A percentile compares a stretch with the other conserved stretches of the same genome.
phyloP scores from a whole-genome alignment of 2,329 filamentous ascomycete species.

The Sphaerulina musiva region DNA sequence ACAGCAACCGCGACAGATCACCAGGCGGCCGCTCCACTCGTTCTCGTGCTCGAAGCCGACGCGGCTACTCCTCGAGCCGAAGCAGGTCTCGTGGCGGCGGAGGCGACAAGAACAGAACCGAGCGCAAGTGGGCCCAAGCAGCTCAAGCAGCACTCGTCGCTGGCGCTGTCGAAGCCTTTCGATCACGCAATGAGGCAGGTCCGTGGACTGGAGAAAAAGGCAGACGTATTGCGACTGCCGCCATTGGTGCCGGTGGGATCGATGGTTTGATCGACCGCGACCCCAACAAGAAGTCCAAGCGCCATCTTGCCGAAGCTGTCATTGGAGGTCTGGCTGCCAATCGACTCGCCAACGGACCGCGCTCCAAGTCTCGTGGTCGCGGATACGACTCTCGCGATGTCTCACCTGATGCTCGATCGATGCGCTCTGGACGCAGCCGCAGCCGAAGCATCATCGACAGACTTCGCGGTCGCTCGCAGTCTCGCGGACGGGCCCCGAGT shows the following conservation, averaged over 20 bases:
- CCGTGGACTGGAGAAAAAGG: constrained; percentile 87
- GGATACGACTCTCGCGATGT: constrained; percentile 30
- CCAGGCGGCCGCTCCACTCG: constrained; percentile 35
- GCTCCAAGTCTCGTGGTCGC: constrained; percentile 56
- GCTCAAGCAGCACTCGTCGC: constrained; percentile 86
- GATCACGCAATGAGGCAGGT: constrained; percentile 79
- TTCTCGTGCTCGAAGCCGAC: constrained; percentile 49
- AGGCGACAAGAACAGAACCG: constrained; percentile 53
- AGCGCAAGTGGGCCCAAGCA: constrained; percentile 62
- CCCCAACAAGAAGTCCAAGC: constrained; percentile 66
- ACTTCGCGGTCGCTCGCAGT: constrained; percentile 47
- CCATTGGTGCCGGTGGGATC: constrained; percentile 75
- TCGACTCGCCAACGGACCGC: constrained; percentile 74
- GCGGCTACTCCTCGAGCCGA: constrained; percentile 36
- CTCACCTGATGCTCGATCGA: constrained; percentile 34
- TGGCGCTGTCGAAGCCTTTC: constrained; percentile 86
- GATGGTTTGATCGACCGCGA: constrained; percentile 66
- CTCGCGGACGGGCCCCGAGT: constrained; percentile 36
- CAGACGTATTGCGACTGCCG: constrained; percentile 83
- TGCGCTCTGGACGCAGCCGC: constrained; percentile 48
- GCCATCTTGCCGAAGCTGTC: constrained; percentile 78
- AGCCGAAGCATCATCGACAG: constrained; percentile 53
- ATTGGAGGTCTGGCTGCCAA: constrained; percentile 83
- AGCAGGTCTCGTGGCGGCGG: constrained; percentile 44
- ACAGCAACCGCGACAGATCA: constrained; percentile 50